Conservation (phyloP, 83 land plant genomes). For the Picea engelmannii region DNA sequence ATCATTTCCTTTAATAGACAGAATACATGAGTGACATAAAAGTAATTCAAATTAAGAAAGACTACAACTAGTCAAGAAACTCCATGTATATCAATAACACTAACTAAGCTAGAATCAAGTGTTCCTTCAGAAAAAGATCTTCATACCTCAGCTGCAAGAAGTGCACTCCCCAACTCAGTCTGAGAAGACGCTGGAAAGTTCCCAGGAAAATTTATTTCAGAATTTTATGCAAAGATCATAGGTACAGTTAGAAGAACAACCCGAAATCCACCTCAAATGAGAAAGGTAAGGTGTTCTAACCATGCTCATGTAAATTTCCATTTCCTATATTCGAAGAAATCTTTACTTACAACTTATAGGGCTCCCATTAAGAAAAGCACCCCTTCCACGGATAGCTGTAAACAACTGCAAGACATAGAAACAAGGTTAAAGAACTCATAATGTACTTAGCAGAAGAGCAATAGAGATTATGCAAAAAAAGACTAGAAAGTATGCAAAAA, state of each 20-base stretch:
- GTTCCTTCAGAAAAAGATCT: neutral
- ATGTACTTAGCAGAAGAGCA: too few relatives aligned
- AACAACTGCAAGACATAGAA: neutral
- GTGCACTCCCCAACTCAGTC: slow-evolving; percentile 67
- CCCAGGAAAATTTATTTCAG: neutral
- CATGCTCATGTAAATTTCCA: neutral
- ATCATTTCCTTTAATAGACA: too few relatives aligned
- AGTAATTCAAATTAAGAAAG: neutral
- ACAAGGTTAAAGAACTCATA: neutral
- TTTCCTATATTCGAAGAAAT: slow-evolving; percentile 2
- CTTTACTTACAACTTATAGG: slow-evolving; percentile 13
- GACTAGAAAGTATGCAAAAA: too few relatives aligned
- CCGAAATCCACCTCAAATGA: neutral
- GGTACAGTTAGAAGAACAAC: slow-evolving; percentile 1
- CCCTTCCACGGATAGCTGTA: slow-evolving; percentile 17
- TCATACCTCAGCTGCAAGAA: slow-evolving; percentile 89
- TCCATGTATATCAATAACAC: neutral
- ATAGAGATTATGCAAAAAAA: too few relatives aligned
- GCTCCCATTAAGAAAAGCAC: slow-evolving; percentile 5
- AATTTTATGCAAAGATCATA: neutral
- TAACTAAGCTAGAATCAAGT: neutral
- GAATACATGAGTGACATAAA: neutral
- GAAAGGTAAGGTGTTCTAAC: neutral
- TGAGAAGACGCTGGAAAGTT: slow-evolving; percentile 70
- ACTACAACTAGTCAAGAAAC: neutral